Evolutionary conservation across 805 yeast species (phyloP).

Genomic region (Cyberlindnera nakhonratchasimensis): DNA sequence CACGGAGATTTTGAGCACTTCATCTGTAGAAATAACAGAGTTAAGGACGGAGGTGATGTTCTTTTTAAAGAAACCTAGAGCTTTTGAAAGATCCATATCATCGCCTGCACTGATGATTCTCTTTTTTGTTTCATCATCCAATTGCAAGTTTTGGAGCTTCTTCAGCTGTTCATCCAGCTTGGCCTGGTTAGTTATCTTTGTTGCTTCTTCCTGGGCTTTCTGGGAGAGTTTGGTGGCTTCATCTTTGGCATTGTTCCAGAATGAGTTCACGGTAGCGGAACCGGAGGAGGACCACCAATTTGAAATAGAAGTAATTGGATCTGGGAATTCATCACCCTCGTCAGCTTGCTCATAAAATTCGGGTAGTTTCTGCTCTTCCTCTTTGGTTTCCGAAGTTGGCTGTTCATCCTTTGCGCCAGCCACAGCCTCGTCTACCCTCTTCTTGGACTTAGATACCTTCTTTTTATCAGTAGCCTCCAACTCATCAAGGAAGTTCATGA

Average conservation of each 20-base stretch:
- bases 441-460: conserved; percentile 9
- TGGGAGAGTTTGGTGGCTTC: conserved; percentile 28
- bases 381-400: conserved; percentile 10
- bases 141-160: conserved; percentile 32
- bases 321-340: conserved; percentile 34
- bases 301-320: conserved; percentile 63
- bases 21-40: conserved; percentile 36
- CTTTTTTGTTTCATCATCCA: conserved; percentile 19
- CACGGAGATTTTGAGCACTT: conserved; percentile 56
- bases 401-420: conserved; percentile 14
- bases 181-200: conserved; percentile 31
- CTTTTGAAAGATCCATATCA: conserved; percentile 25
- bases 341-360: conserved; percentile 9
- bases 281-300: conserved; percentile 77
- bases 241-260: conserved; percentile 64
- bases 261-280: conserved; percentile 56
- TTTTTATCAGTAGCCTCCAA: conserved; percentile 42
- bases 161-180: conserved; percentile 27
- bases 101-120: conserved; percentile 26
- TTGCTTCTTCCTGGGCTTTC: conserved; percentile 33
- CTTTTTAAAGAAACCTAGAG: conserved; percentile 23
- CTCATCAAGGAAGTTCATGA: conserved; percentile 54
- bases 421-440: conserved; percentile 10
- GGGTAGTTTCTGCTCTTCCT: conserved; percentile 15
- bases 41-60: conserved; percentile 31